Evolutionary conservation across 2,329 filamentous ascomycete genomes (phyloP), one percentile per base, ranked within the genome.

Genomic region (Stemphylium lycopersici): DNA sequence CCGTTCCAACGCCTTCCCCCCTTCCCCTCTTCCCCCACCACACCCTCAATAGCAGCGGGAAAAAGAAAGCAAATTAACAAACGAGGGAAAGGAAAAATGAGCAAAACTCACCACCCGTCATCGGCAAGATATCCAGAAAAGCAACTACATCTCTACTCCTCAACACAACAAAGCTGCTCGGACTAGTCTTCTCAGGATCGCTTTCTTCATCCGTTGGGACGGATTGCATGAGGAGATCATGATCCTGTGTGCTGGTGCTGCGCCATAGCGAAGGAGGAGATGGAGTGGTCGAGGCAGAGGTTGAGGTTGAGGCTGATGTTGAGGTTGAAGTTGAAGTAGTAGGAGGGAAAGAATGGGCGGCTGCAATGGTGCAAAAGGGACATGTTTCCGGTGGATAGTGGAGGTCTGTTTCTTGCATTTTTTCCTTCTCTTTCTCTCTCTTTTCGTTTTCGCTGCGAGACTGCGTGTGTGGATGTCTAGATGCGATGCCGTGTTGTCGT

Each of bases 61-160:
- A 26, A 45, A 3, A 18, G 10, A 42, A 44, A 51, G n/a, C 22
- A 31, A 26, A 41, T 2, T 1, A 6, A 36, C 18, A 18, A 26
- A 15, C n/a, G n/a, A 24, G 13, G 26, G 29, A 48, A 20, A 29
- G 4, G 15, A 44, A 26, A 44, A 62, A 48, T 6, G 1, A 29
- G 8, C 10, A 41, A 41, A 38, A 65, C 63, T 48, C 36, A 67
- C 93, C 93, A 0, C 81, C 81, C 0, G 90, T 89, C 46, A 98
- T 85, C 0, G 95, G 95, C 80, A 96, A 84, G 68, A 97, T 96
- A 77, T 98, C 93, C 65, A 98, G 83, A 77, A 98, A 98, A 37
- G 92, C 92, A 59, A 98, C 78, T 24, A 95, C 85, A 57, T 87
- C 75, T 1, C 86, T 86, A 0, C 90, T 95, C 2, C 90, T 90